Conservation (phyloP, 1,284 basidiomycete species). For the Ganoderma sinense region DNA sequence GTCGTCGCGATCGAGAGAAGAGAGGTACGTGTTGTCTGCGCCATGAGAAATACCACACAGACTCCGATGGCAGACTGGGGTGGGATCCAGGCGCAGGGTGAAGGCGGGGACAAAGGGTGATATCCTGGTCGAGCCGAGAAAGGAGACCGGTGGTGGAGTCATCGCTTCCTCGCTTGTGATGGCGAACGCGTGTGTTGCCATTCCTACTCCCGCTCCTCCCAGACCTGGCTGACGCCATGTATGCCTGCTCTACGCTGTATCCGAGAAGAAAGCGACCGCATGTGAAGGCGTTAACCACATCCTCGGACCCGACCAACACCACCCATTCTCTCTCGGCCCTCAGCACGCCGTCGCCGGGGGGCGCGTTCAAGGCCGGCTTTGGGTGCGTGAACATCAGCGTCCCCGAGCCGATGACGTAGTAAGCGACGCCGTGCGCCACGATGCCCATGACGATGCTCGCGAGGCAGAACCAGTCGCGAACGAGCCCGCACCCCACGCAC, state of each 20-base stretch:
- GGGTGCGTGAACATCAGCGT: background rate
- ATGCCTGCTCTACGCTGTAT: background rate
- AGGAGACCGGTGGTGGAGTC: background rate
- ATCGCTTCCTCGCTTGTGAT: background rate
- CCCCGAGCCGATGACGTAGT: background rate
- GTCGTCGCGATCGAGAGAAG: constrained; percentile 12
- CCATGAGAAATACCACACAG: constrained; percentile 1
- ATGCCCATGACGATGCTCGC: constrained; percentile 5
- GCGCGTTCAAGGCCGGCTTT: background rate
- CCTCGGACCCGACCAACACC: background rate
- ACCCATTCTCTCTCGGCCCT: background rate
- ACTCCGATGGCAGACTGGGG: background rate
- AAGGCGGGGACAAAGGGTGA: no score
- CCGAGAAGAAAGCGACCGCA: background rate
- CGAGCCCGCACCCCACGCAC: constrained; percentile 1
- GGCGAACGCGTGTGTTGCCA: background rate
- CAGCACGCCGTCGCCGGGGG: background rate
- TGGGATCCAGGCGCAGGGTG: background rate
- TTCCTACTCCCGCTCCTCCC: background rate
- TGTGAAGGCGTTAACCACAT: background rate
- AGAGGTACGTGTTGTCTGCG: constrained; percentile 21
- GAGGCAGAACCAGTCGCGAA: constrained; percentile 4
- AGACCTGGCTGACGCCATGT: background rate
- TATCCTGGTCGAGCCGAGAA: background rate
- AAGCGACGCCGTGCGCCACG: background rate